Evolutionary conservation across 2,329 filamentous ascomycete species (phyloP).

Genomic region (Plectosphaerella plurivora): DNA sequence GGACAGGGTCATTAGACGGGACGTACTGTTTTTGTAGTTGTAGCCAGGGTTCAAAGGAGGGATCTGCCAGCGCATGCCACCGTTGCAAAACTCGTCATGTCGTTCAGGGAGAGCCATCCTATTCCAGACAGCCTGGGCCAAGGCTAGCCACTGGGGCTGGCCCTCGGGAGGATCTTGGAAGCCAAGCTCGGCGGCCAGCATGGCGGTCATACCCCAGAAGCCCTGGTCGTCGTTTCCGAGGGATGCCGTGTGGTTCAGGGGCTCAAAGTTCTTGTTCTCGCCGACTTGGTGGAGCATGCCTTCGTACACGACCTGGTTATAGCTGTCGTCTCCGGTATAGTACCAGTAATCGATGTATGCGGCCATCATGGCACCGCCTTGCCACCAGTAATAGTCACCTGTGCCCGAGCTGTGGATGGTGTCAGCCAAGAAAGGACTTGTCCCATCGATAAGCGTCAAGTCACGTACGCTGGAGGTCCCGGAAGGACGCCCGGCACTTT

Average conservation of each 20-base stretch:
- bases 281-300: slow-evolving; percentile 50
- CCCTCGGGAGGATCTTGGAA: slow-evolving; percentile 50
- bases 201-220: slow-evolving; percentile 63
- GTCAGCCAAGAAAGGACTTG: not conserved
- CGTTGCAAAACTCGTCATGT: slow-evolving; percentile 50
- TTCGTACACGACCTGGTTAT: slow-evolving; percentile 49
- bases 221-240: slow-evolving; percentile 63
- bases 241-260: slow-evolving; percentile 44
- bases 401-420: not conserved
- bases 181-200: slow-evolving; percentile 52
- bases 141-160: slow-evolving; percentile 48
- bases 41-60: slow-evolving; percentile 70
- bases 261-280: slow-evolving; percentile 50
- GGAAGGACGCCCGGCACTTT: slow-evolving; percentile 42
- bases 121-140: slow-evolving; percentile 63
- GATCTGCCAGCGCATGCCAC: slow-evolving; percentile 74
- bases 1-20: slow-evolving; percentile 17
- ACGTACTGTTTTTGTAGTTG: slow-evolving; percentile 60
- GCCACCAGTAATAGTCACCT: slow-evolving; percentile 62
- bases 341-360: slow-evolving; percentile 62
- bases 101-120: slow-evolving; percentile 50
- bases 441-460: not conserved
- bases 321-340: slow-evolving; percentile 53
- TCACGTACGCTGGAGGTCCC: slow-evolving; percentile 28
- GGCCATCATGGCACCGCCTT: slow-evolving; percentile 58